Evolutionary conservation across 75 land plant genomes (phyloP), one percentile per base, ranked within the genome.

Genomic region (Cupressus sempervirens): DNA sequence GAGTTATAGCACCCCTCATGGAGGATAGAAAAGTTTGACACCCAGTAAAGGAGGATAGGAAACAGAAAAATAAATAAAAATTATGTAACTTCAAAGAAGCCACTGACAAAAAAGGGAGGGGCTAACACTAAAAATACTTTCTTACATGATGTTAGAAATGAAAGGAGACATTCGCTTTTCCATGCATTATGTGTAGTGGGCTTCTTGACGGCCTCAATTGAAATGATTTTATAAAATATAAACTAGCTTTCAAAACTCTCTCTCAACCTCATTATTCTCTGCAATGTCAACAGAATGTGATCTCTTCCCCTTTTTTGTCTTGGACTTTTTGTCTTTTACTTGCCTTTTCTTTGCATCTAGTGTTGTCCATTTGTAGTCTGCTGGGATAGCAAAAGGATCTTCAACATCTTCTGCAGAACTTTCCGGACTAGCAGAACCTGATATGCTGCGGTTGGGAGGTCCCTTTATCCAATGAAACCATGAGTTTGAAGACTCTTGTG

Each of bases 301-400:
- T 65, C 85, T 83, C 50, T 91, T 9, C 65, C 29, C 88, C 85
- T 90, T 92, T 90, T 92, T 97, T 13, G 89, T 84, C 84, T 91
- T 95, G 70, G 76, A 86, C 88, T 91, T 88, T 70, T 85, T 93
- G 81, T 95, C 97, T 88, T 90, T 91, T 90, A 89, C 86, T 83
- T 93, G 93, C 89, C 91, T 89, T 86, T 94, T 97, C 91, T 97
- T 97, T 45, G 87, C 98, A 81, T 97, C 94, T 56, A 93, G 87
- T 40, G 93, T 92, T n/a, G 91, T 86, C 99, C 99, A 97, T 13
- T 87, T 89, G 80, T 97, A 97, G 65, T 94, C 98, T 34, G 88
- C 50, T 12, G 99, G 99, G 67, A 97, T 96, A 16, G 86, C 81
- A 85, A 97, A 97, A 1, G 99, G 99, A 68, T 97, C 99, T 76